Percentiles rank a stretch among this genome's conserved stretches.
Conservation (phyloP, 2,329 filamentous ascomycete genomes). For the Raffaelea arxii region DNA sequence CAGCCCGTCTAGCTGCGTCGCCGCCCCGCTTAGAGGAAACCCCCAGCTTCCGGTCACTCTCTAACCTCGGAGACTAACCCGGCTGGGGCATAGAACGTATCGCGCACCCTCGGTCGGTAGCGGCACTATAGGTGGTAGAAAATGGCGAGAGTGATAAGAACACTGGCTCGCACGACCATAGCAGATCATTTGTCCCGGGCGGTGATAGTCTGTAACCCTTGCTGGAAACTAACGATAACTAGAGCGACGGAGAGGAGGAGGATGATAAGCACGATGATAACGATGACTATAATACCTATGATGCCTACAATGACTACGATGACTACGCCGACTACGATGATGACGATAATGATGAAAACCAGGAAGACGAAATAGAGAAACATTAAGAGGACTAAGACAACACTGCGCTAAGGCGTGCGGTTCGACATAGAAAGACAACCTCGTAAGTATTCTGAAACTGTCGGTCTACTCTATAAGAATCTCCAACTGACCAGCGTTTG, state of each 20-base stretch:
- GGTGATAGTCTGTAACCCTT: too few relatives aligned
- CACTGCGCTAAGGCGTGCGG: too few relatives aligned
- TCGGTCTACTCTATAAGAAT: background rate
- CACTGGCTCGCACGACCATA: too few relatives aligned
- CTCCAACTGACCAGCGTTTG: background rate
- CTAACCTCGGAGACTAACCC: too few relatives aligned
- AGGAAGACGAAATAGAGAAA: background rate
- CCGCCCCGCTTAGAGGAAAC: background rate
- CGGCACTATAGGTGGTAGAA: too few relatives aligned
- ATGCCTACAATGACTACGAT: too few relatives aligned
- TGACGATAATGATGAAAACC: background rate
- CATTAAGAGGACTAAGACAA: too few relatives aligned
- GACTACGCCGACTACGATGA: background rate
- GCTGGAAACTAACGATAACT: background rate
- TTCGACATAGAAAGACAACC: background rate
- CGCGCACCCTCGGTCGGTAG: too few relatives aligned
- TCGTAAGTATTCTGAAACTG: background rate
- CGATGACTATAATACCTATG: background rate
- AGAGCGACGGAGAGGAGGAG: too few relatives aligned
- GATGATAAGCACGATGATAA: too few relatives aligned
- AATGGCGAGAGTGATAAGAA: background rate
- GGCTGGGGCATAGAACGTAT: too few relatives aligned
- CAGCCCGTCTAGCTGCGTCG: background rate
- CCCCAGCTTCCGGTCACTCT: background rate
- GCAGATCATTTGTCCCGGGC: background rate